Base-by-base conservation (phyloP, 2,329 filamentous ascomycete species). In the Penicillium griseofulvum region DNA sequence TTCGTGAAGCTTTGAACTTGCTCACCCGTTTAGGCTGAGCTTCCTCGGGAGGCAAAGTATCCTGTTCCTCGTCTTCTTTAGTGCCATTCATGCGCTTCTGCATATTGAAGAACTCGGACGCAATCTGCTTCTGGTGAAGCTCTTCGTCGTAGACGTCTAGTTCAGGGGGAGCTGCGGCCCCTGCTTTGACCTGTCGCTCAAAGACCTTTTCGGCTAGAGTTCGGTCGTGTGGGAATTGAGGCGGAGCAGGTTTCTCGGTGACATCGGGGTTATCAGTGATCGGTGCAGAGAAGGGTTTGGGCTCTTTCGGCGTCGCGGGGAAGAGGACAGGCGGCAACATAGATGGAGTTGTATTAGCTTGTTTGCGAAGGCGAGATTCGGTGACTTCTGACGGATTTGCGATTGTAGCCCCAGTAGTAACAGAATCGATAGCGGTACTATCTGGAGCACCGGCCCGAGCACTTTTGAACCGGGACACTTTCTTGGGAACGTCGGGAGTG, bases 71-170 rank as follows among this genome's bases (percentile, higher is more conserved):
- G 63, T 91, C 84, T 54, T 84, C 82, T 65, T 88, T 76, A 71
- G 96, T 9, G 19, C 86, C 83, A 51, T 97, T 91, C 74, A 95
- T 87, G 66, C 83, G 84, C 69, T 92, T 96, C 19, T 93, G 87
- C 71, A 90, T 80, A 42, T 84, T 86, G 71, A 96, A 88, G 72
- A 96, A 96, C 68, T 95, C 89, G 36, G 85, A 83, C 8, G 89
- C 87, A 14, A 96, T 86, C 71, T 96, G 88, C 59, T 89, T 86
- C 50, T 88, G 83, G 48, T 93, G 79, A 29, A 92, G 77, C 19
- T 85, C 80, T 5, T 88, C 84, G 63, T 96, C 88, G 37, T 93
- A 78, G 61, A 89, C 87, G 62, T 89, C 83, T 0, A 84, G 83
- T 57, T 81, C 77, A 1, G 76, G 76, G 52, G 60, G 74, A 1